Base-by-base conservation (phyloP, 805 yeast species). In the Hanseniaspora hatyaiensis region DNA sequence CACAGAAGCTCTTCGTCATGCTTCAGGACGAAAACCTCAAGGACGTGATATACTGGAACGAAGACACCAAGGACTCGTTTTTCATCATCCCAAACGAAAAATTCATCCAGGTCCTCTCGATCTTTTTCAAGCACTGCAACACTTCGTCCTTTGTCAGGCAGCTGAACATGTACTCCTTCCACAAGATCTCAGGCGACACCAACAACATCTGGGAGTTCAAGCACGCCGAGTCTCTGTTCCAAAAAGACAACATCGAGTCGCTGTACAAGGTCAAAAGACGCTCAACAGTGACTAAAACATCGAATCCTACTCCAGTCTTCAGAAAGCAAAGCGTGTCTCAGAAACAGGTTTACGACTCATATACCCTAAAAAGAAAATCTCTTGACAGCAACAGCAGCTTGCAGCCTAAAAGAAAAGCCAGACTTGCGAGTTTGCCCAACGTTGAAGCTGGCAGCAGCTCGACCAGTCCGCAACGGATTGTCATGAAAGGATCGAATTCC, bases 1-100 rank as follows among this genome's bases (percentile, higher is more conserved):
- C 88, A 51, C 95, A 88, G 64, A 89, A 89, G 60, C 73, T 89
- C 22, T 88, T 84, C 68, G 78, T 81, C 53, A 89, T 89, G 94
- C 72, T 89, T 41, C 94, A 88, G 56, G 96, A 89, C 59, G 67
- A 68, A 2, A 64, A 73, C 24, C 66, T 89, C 29, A 66, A 74
- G 49, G 92, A 82, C 58, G 70, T 89, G 32, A 89, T 89, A 20
- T 80, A 89, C 78, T 89, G 97, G 96, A 32, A 38, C 6, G 65
- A 85, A 1, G 69, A 75, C 9, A 57, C 77, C 9, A 74, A 75
- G 51, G 83, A 79, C 41, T 75, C 88, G 4, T 92, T 92, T 56
- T 73, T 77, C 49, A 76, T 89, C n/a, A 65, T 74, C 4, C 96
- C 96, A 0, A 80, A 82, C 43, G 95, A 88, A 61, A 88, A 81